Evolutionary conservation across 1,139 yeast genomes (phyloP).

Genomic region (Torulaspora globosa): DNA sequence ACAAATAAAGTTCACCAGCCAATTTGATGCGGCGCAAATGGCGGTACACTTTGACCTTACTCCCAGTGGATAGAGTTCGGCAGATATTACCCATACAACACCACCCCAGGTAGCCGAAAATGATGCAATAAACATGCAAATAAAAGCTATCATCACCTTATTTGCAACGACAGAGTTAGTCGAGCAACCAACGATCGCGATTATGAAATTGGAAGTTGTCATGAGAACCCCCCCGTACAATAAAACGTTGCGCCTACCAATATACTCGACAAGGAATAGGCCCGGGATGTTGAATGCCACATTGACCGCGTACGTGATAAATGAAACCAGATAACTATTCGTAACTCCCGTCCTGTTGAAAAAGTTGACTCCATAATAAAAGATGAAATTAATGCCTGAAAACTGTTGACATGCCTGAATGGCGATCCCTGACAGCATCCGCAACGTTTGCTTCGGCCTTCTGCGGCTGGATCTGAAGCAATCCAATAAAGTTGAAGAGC

Average conservation of each 20-base stretch:
- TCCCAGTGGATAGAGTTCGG: conserved; percentile 76
- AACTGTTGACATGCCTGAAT: conserved; percentile 72
- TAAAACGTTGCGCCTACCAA: conserved; percentile 61
- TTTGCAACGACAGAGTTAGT: conserved; percentile 50
- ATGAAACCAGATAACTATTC: conserved; percentile 61
- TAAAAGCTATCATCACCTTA: conserved; percentile 70
- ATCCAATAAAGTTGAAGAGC: conserved; percentile 51
- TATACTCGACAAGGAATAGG: conserved; percentile 58
- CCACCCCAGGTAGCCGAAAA: conserved; percentile 92
- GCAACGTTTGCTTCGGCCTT: conserved; percentile 56
- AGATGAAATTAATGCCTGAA: conserved; percentile 73
- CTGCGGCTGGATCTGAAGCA: conserved; percentile 66
- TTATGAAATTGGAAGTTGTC: conserved; percentile 57
- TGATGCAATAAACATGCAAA: conserved; percentile 72
- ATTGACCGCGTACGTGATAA: conserved; percentile 68
- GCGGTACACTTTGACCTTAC: conserved; percentile 79
- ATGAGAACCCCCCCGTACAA: conserved; percentile 62
- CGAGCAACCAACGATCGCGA: conserved; percentile 63
- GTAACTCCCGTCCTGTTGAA: conserved; percentile 58
- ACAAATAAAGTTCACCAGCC: conserved; percentile 76
- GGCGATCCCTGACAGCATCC: conserved; percentile 66
- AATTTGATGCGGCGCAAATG: conserved; percentile 70
- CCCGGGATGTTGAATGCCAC: conserved; percentile 70
- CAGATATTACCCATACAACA: conserved; percentile 69
- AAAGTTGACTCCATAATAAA: conserved; percentile 74